A percentile compares a stretch with the other conserved stretches of the same genome.
These are phyloP conservation scores for Excoecaria cochinchinensis DNA, from an alignment of 345 rosid genomes.

Conservation along the genomic window DNA sequence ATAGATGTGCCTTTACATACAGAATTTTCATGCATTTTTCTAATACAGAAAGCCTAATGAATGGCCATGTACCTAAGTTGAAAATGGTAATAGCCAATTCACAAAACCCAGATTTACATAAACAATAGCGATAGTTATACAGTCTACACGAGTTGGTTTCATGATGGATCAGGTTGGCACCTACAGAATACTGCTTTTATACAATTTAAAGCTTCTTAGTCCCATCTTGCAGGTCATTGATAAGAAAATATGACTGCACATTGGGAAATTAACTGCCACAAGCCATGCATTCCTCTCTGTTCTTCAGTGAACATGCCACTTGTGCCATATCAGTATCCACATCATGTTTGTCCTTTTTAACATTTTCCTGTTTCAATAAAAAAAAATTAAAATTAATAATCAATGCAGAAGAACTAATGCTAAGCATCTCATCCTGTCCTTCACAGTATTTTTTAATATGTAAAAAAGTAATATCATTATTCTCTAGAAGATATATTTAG, in stretches of 20 bases:
- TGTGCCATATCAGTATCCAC: slow-evolving; percentile 45
- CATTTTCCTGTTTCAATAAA: slow-evolving; percentile 6
- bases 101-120: background rate
- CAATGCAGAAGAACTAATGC: background rate
- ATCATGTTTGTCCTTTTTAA: background rate
- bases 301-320: slow-evolving; percentile 71
- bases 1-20: background rate
- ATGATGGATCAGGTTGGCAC: background rate
- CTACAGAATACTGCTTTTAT: background rate
- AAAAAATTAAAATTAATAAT: background rate
- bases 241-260: background rate
- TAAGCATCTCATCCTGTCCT: background rate
- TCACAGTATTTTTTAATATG: background rate
- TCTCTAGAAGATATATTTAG: background rate
- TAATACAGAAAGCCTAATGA: background rate
- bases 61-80: background rate
- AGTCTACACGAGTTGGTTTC: background rate
- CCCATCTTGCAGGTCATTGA: background rate
- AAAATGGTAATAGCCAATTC: background rate
- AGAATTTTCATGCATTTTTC: background rate
- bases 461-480: background rate
- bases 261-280: slow-evolving; percentile 56
- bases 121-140: background rate
- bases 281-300: slow-evolving; percentile 77
- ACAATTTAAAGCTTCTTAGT: background rate